phyloP scores from a whole-genome alignment of 306 rosid genomes.

The Potentilla sterilis region DNA sequence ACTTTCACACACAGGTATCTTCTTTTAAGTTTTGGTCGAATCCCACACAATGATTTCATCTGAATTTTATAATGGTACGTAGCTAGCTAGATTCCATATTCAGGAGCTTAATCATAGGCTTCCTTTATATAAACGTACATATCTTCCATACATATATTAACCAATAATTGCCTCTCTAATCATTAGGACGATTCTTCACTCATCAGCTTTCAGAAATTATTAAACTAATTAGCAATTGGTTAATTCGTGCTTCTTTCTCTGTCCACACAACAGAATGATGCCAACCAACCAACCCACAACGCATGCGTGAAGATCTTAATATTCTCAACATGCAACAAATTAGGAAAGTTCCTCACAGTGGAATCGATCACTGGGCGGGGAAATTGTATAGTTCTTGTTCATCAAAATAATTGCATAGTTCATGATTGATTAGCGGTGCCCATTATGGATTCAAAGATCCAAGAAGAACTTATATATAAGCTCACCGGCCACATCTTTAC shows the following conservation, averaged over 20 bases:
- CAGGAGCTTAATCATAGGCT: not conserved
- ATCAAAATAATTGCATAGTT: not conserved
- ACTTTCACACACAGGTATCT: too few relatives aligned
- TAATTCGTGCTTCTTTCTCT: not conserved
- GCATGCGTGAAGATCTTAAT: not conserved
- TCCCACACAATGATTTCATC: not conserved
- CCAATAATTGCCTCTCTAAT: slow-evolving; percentile 52
- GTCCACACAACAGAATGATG: not conserved
- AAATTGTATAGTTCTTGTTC: not conserved
- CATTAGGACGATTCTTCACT: slow-evolving; percentile 34
- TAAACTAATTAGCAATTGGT: not conserved
- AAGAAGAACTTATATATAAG: not conserved
- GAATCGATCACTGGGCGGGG: slow-evolving; percentile 1
- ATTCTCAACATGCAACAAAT: slow-evolving; percentile 14
- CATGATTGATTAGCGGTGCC: not conserved
- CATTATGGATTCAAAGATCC: slow-evolving; percentile 1
- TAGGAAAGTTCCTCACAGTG: slow-evolving; percentile 16
- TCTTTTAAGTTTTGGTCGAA: not conserved
- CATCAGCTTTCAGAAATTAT: not conserved
- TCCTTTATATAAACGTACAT: not conserved
- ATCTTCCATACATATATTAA: slow-evolving; percentile 18
- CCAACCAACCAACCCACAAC: slow-evolving; percentile 19
- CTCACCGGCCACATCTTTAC: not conserved
- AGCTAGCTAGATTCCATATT: not conserved
- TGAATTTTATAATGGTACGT: too few relatives aligned